These are phyloP conservation scores for Citrus glauca DNA, from an alignment of 345 rosid species.

Conservation along the genomic window DNA sequence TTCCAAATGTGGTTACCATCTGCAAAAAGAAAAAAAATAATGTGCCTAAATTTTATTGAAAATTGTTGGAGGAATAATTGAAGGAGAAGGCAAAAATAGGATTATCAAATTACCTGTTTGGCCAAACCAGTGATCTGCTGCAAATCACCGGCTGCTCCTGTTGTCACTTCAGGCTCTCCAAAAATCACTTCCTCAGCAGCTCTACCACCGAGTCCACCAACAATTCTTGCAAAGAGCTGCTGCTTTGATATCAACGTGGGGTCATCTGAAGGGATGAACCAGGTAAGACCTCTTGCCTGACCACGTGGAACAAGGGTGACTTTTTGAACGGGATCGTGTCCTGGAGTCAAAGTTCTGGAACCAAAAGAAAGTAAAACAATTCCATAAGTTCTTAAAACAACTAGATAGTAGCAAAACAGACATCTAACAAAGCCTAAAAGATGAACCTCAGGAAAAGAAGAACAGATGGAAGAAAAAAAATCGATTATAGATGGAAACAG, in stretches of 20 bases:
- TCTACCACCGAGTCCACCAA: constrained; percentile 97
- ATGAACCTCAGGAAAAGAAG: neutral
- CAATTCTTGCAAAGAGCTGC: constrained; percentile 95
- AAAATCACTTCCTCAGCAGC: constrained; percentile 96
- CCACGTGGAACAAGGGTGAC: constrained; percentile 93
- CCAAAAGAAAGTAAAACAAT: neutral
- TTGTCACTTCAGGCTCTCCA: constrained; percentile 95
- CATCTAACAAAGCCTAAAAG: neutral
- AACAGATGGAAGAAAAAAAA: neutral
- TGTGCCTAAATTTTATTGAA: constrained; percentile 8
- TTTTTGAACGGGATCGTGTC: constrained; percentile 95
- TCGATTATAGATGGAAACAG: neutral
- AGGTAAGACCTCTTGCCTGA: constrained; percentile 95
- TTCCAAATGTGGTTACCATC: constrained; percentile 98
- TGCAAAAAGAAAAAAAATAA: constrained; percentile 23
- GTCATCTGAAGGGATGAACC: constrained; percentile 97
- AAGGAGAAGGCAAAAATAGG: neutral
- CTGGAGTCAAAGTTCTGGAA: constrained; percentile 88
- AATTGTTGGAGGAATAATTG: neutral
- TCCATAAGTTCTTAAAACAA: constrained; percentile 1
- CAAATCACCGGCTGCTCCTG: constrained; percentile 96
- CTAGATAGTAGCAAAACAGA: neutral
- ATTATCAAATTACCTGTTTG: constrained; percentile 53
- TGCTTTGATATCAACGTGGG: constrained; percentile 94
- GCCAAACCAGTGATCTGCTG: constrained; percentile 96